These are phyloP conservation scores for Kodamaea restingae DNA, from an alignment of 805 yeast species.

Conservation along the genomic window DNA sequence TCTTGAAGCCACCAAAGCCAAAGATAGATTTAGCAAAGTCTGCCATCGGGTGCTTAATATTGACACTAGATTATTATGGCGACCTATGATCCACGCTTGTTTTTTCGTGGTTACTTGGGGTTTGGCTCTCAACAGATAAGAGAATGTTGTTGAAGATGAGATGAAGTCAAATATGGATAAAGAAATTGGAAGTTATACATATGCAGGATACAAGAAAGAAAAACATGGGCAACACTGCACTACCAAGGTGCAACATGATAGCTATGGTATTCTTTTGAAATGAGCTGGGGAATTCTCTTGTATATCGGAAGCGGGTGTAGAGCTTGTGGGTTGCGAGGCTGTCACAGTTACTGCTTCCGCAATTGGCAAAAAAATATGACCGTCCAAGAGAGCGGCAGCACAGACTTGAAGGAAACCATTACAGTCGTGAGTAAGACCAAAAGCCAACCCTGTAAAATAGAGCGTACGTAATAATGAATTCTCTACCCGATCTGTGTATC, in stretches of 20 bases:
- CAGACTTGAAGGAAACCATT: too few species aligned
- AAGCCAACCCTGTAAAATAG: too few species aligned
- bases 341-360: too few species aligned
- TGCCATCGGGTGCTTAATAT: conserved; percentile 24
- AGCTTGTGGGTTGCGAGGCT: too few species aligned
- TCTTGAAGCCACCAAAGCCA: conserved; percentile 36
- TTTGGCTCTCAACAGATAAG: conserved; percentile 2
- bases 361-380: too few species aligned
- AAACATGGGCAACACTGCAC: neutral
- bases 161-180: conserved; percentile 3
- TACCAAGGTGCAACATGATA: neutral
- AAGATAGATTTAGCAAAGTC: conserved; percentile 45
- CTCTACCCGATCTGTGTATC: neutral
- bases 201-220: neutral
- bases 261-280: too few species aligned
- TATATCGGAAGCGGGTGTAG: too few species aligned
- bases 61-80: neutral
- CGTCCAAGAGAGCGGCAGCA: too few species aligned
- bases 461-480: too few species aligned
- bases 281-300: too few species aligned
- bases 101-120: conserved; percentile 1
- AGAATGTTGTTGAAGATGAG: conserved; percentile 9
- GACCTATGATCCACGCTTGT: neutral
- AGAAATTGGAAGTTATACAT: neutral
- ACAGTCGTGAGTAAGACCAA: too few species aligned